Conservation (phyloP, 345 rosid species). For the Dovyalis caffra region DNA sequence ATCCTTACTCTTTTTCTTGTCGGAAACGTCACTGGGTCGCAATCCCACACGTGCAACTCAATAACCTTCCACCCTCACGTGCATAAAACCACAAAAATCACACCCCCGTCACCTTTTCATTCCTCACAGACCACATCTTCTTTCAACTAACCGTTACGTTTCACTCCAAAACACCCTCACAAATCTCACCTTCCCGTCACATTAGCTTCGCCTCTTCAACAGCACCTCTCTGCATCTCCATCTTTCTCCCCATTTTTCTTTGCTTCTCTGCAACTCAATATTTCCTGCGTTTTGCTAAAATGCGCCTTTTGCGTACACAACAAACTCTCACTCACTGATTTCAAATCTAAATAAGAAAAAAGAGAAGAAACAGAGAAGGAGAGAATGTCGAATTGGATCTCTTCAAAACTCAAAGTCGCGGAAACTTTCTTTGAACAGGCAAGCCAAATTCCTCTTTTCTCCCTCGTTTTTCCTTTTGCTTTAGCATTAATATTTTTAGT, state of each 20-base stretch:
- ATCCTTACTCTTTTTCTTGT: background rate
- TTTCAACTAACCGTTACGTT: background rate
- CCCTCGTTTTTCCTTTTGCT: background rate
- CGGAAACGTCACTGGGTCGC: background rate
- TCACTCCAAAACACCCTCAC: background rate
- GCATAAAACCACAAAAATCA: background rate
- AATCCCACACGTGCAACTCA: background rate
- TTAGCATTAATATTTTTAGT: background rate
- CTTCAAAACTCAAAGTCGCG: conserved; percentile 89
- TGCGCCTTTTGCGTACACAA: background rate
- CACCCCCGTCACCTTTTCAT: background rate
- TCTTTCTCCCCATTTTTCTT: background rate
- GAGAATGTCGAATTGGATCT: conserved; percentile 89
- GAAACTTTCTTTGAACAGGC: conserved; percentile 86
- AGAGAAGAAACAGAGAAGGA: background rate
- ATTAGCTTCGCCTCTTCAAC: background rate
- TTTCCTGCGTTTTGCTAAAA: background rate
- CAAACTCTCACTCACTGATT: background rate
- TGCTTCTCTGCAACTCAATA: background rate
- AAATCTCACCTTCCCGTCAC: background rate
- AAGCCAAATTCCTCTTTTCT: conserved; percentile 4
- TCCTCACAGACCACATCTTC: background rate
- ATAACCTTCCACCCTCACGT: background rate
- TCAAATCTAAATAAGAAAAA: background rate
- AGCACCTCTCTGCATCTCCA: background rate